phyloP scores from a whole-genome alignment of 345 rosid genomes.

The Syzygium oleosum region DNA sequence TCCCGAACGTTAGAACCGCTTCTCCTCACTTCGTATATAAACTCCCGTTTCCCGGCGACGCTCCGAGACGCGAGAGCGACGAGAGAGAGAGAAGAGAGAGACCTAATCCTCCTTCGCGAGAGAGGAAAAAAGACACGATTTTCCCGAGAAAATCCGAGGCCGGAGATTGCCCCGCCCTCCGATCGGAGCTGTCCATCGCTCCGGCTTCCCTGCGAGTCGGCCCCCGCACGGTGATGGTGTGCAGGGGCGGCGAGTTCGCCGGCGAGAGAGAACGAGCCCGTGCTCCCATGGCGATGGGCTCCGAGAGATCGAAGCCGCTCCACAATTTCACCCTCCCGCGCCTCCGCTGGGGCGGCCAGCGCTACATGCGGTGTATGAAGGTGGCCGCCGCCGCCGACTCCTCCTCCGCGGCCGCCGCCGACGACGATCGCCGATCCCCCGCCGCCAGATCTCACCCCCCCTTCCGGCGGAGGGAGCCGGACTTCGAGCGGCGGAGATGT shows the following conservation, averaged over 20 bases:
- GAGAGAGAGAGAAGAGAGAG: background rate
- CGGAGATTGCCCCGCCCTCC: background rate
- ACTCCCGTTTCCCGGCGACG: slow-evolving; percentile 34
- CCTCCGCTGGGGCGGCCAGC: slow-evolving; percentile 47
- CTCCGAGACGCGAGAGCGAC: slow-evolving; percentile 29
- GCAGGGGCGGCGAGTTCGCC: background rate
- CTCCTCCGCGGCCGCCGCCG: background rate
- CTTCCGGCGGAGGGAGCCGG: background rate
- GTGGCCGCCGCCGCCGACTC: background rate
- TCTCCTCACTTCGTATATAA: slow-evolving; percentile 8
- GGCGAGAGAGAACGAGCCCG: background rate
- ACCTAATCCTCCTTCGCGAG: background rate
- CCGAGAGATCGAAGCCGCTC: slow-evolving; percentile 44
- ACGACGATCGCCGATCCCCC: background rate
- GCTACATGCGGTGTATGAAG: slow-evolving; percentile 34
- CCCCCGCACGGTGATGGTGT: background rate
- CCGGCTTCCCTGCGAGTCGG: background rate
- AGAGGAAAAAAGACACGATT: background rate
- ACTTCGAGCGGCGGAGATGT: background rate
- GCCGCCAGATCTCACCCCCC: background rate
- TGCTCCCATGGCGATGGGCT: slow-evolving; percentile 24
- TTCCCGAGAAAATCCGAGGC: background rate
- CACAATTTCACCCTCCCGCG: slow-evolving; percentile 42
- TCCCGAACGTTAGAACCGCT: background rate
- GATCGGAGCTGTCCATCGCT: background rate